phyloP scores from a whole-genome alignment of 2,329 filamentous ascomycete genomes.

The Orbilia javanica region DNA sequence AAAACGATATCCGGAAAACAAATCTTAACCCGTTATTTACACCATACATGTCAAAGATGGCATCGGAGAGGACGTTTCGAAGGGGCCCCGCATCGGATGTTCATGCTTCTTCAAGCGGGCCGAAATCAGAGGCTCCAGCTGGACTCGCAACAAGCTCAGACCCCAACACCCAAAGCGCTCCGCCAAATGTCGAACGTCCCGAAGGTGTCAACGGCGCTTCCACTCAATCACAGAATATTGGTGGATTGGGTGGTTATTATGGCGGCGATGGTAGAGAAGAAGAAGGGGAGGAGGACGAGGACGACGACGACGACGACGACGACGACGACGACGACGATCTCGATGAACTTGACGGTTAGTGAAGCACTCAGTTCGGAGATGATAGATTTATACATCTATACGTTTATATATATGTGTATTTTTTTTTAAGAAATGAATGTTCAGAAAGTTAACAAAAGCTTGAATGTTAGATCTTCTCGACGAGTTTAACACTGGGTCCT shows the following conservation, averaged over 20 bases:
- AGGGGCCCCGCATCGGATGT: constrained; percentile 20
- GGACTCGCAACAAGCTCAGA: background rate
- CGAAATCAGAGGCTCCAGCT: background rate
- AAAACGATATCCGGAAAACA: background rate
- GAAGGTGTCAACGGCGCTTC: background rate
- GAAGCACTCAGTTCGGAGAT: constrained; percentile 63
- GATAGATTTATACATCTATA: background rate
- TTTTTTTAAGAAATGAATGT: background rate
- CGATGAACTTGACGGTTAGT: constrained; percentile 85
- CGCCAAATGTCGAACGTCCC: background rate
- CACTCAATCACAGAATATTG: background rate
- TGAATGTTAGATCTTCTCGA: constrained; percentile 81
- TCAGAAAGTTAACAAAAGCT: background rate
- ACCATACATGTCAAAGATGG: too few species aligned
- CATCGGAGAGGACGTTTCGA: background rate
- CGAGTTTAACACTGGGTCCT: constrained; percentile 73
- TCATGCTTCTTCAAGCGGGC: background rate
- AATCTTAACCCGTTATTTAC: background rate
- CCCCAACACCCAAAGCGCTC: background rate
- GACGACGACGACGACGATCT: constrained; percentile 92
- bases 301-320: constrained; percentile 93
- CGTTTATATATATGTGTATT: background rate
- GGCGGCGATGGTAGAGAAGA: constrained; percentile 61
- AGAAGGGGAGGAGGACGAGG: constrained; percentile 76
- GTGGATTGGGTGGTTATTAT: background rate